Evolutionary conservation across 2,329 filamentous ascomycete genomes (phyloP).

Genomic region (Aspergillus neoniger): DNA sequence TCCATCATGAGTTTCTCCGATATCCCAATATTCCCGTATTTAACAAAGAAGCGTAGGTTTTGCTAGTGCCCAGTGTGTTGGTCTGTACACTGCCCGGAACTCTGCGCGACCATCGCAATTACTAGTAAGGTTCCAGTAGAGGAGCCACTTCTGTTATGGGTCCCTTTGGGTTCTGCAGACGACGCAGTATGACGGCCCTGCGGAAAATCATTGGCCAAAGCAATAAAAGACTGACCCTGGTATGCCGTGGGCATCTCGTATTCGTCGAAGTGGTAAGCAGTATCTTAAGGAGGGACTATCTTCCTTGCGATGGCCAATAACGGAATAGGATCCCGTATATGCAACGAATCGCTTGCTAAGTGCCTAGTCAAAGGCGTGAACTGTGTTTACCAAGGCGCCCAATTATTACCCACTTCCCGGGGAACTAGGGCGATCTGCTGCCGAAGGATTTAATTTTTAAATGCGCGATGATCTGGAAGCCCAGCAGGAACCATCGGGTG

Average conservation of each 20-base stretch:
- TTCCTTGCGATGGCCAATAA: neutral
- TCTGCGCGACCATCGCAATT: neutral
- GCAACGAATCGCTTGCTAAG: neutral
- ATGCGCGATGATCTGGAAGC: neutral
- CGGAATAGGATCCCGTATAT: neutral
- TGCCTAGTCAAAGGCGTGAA: neutral
- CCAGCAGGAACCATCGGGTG: conserved; percentile 1
- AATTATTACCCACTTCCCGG: neutral
- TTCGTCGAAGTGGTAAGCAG: neutral
- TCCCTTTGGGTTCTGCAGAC: neutral
- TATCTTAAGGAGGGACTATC: neutral
- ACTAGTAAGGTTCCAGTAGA: conserved; percentile 1
- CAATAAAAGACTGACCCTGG: neutral
- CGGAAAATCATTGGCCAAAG: neutral
- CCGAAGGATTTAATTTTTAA: neutral
- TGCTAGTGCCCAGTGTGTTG: neutral
- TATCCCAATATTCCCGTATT: neutral
- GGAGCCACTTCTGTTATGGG: neutral
- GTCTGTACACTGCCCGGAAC: neutral
- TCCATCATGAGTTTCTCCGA: neutral
- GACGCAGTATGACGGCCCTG: neutral
- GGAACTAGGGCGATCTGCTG: conserved; percentile 4
- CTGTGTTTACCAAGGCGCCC: neutral
- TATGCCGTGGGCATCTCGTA: neutral
- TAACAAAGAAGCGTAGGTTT: neutral